Base-by-base conservation (phyloP, 441 rosid genomes). In the Manihot esculenta region DNA sequence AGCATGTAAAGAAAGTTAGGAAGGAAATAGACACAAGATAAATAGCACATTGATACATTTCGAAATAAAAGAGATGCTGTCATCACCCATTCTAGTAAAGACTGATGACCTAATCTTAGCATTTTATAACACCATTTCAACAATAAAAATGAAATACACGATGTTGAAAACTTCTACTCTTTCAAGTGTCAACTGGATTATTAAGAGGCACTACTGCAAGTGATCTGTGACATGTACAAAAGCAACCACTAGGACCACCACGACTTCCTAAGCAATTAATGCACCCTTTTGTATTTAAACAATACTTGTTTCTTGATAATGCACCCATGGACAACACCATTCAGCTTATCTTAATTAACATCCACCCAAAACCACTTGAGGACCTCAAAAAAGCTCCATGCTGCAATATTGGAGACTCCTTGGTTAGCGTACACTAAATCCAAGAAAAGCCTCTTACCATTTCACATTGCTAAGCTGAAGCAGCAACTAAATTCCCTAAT, bases 341-440 rank as follows among this genome's bases (percentile, higher is more conserved):
- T 18, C 35, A 66, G 30, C 59, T 26, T 18, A 30, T 8, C 15
- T 48, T 23, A 23, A n/a, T n/a, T n/a, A 45, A 24, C 38, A 33
- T 27, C 15, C 42, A 64, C 27, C 26, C 8, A 27, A n/a, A 50
- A 33, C 41, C 35, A n/a, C 15, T 9, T 10, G 11, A 54, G 47
- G 58, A 66, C n/a, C 47, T 20, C 18, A n/a, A 66, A 66, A 48
- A 64, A 48, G 35, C 17, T 7, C 18, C 20, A 64, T 47, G 51
- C 23, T 27, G n/a, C 21, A 64, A 17, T 7, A 10, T 45, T 21
- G 53, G 24, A 49, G 56, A 42, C 15, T 24, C 17, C 24, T 48
- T 50, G 49, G 14, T 49, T 50, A 48, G 24, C 15, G 26, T 14
- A 5, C 45, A 38, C 42, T 38, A 38, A 38, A 38, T 1, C 26